Conservation (phyloP, 768 basidiomycete species). For the Boletellus ananiceps region DNA sequence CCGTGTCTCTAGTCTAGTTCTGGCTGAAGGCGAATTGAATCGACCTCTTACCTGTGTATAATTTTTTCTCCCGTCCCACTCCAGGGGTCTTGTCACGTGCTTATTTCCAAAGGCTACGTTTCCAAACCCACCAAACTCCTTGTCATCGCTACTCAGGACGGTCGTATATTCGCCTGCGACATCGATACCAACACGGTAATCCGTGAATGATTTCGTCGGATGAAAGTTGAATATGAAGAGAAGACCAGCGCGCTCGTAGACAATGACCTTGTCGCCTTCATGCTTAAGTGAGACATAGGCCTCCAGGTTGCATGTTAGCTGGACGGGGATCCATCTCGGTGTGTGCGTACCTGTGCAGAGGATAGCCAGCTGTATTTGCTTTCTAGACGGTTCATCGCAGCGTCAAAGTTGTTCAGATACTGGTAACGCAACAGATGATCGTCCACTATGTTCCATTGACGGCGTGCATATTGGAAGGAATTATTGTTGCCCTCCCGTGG, state of each 20-base stretch:
- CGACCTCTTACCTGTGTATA: conserved; percentile 64
- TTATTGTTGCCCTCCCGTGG: conserved; percentile 93
- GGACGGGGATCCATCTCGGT: neutral
- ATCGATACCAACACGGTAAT: conserved; percentile 92
- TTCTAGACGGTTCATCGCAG: conserved; percentile 85
- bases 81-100: conserved; percentile 78
- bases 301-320: conserved; percentile 32
- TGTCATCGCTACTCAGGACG: conserved; percentile 81
- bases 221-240: conserved; percentile 98
- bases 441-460: conserved; percentile 95
- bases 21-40: neutral
- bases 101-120: conserved; percentile 60
- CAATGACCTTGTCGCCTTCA: conserved; percentile 88
- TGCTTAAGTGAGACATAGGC: conserved; percentile 94
- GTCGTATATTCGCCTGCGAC: conserved; percentile 79
- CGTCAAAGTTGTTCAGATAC: conserved; percentile 92
- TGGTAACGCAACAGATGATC: conserved; percentile 83
- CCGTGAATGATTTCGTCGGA: conserved; percentile 82
- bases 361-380: conserved; percentile 81
- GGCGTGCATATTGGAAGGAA: conserved; percentile 94
- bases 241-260: conserved; percentile 89
- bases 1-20: neutral
- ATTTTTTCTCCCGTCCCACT: conserved; percentile 93
- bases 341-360: conserved; percentile 57
- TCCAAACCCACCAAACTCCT: conserved; percentile 84